These are phyloP conservation scores for Rhexocercosporidium sp. DNA, from an alignment of 2,329 filamentous ascomycete genomes.

Conservation along the genomic window DNA sequence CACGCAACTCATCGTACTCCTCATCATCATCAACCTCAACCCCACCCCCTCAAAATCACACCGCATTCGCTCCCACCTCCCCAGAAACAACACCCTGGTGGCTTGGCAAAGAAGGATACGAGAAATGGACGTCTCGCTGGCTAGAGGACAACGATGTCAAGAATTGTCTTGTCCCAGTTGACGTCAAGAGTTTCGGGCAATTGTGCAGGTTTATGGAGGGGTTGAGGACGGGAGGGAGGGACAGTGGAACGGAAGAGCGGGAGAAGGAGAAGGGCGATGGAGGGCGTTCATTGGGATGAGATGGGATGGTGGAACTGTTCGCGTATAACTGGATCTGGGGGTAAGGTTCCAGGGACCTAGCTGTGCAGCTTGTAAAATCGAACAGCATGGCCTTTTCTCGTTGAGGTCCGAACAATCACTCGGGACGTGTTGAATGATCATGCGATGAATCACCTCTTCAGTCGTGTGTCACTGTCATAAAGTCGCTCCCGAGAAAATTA, in stretches of 20 bases:
- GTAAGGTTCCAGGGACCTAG: background rate
- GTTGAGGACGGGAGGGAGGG: background rate
- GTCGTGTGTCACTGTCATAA: too few species aligned
- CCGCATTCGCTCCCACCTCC: background rate
- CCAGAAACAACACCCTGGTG: background rate
- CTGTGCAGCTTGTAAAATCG: background rate
- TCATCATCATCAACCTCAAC: background rate
- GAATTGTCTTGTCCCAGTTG: background rate
- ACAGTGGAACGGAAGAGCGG: background rate
- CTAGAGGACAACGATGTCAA: slow-evolving; percentile 2
- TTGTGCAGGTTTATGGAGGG: background rate
- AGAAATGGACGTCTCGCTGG: slow-evolving; percentile 11
- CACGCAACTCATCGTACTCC: background rate
- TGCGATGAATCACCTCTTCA: too few species aligned
- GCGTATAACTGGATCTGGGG: background rate
- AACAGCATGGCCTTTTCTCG: background rate
- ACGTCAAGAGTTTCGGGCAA: background rate
- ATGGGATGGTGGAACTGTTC: background rate
- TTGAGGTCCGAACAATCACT: too few species aligned
- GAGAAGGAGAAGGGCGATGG: background rate
- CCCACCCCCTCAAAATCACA: background rate
- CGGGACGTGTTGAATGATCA: too few species aligned
- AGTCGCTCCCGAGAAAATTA: too few species aligned
- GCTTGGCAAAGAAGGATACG: slow-evolving; percentile 8
- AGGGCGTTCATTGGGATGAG: background rate